phyloP scores from a whole-genome alignment of 495 filamentous ascomycete species.

The Aspergillus incahuasiensis region DNA sequence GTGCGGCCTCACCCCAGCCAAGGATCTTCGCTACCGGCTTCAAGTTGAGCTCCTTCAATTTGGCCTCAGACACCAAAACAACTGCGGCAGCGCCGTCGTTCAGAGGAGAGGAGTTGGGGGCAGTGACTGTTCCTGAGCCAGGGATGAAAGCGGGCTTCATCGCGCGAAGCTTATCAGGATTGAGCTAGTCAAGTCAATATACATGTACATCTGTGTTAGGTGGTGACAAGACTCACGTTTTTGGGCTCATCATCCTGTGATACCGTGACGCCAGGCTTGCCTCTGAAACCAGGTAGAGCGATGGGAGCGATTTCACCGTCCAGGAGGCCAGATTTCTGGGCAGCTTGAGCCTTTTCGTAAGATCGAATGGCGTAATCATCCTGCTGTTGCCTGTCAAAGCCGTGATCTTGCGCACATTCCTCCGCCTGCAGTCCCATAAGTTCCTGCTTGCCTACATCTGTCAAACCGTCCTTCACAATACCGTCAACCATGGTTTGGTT shows the following conservation, averaged over 20 bases:
- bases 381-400: constrained; percentile 73
- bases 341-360: constrained; percentile 87
- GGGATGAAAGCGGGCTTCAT: constrained; percentile 85
- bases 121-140: constrained; percentile 79
- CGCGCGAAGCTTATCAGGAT: constrained; percentile 79
- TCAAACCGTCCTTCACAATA: constrained; percentile 86
- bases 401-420: constrained; percentile 84
- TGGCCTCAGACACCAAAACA: constrained; percentile 84
- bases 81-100: constrained; percentile 90
- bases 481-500: constrained; percentile 82
- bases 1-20: constrained; percentile 92
- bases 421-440: constrained; percentile 93
- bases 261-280: constrained; percentile 78
- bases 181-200: constrained; percentile 53
- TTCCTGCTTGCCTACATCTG: constrained; percentile 80
- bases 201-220: not conserved
- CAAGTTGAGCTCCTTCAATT: constrained; percentile 79
- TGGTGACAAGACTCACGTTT: constrained; percentile 52
- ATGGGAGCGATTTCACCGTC: constrained; percentile 83
- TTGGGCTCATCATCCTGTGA: constrained; percentile 92
- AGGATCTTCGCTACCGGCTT: constrained; percentile 92
- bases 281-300: constrained; percentile 78
- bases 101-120: constrained; percentile 94
- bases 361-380: constrained; percentile 90
- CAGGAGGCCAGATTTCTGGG: constrained; percentile 73